Evolutionary conservation across 495 filamentous ascomycete species (phyloP).

Genomic region (Bathelium albidoporum): DNA sequence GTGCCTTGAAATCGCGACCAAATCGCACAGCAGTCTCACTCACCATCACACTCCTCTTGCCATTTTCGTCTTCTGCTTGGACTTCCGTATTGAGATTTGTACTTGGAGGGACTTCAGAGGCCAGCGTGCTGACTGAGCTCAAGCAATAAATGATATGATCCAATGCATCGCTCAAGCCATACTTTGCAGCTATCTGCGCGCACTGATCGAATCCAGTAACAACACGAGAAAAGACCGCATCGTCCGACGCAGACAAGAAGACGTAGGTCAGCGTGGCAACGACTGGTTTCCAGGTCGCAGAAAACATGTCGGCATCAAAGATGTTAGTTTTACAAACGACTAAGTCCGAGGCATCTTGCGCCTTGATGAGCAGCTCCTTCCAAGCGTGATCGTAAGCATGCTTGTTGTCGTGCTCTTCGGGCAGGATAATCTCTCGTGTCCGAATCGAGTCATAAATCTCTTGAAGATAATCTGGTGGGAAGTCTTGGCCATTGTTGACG

Average conservation of each 20-base stretch:
- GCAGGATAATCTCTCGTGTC: conserved; percentile 87
- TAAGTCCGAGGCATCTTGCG: conserved; percentile 61
- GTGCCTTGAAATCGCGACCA: conserved; percentile 84
- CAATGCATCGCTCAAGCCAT: conserved; percentile 71
- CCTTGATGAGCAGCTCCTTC: conserved; percentile 86
- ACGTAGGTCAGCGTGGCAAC: conserved; percentile 93
- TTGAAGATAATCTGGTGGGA: conserved; percentile 74
- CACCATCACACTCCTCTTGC: conserved; percentile 92
- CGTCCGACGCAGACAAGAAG: conserved; percentile 97
- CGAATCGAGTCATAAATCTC: conserved; percentile 87
- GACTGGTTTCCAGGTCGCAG: conserved; percentile 88
- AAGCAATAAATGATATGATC: conserved; percentile 87
- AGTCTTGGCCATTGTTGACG: conserved; percentile 77
- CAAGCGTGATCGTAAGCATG: conserved; percentile 95
- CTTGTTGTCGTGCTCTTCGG: conserved; percentile 93
- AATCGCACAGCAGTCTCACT: conserved; percentile 97
- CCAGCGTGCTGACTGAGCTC: conserved; percentile 78
- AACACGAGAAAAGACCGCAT: conserved; percentile 89
- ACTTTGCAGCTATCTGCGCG: conserved; percentile 81
- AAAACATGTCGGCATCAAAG: conserved; percentile 96
- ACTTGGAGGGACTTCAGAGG: conserved; percentile 61
- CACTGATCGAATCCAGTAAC: conserved; percentile 94
- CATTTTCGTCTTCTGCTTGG: conserved; percentile 48
- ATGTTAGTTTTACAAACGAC: conserved; percentile 82
- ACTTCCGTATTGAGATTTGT: conserved; percentile 93